phyloP scores from a whole-genome alignment of 352 stramenopile genomes.

The Phytophthora pinifolia region DNA sequence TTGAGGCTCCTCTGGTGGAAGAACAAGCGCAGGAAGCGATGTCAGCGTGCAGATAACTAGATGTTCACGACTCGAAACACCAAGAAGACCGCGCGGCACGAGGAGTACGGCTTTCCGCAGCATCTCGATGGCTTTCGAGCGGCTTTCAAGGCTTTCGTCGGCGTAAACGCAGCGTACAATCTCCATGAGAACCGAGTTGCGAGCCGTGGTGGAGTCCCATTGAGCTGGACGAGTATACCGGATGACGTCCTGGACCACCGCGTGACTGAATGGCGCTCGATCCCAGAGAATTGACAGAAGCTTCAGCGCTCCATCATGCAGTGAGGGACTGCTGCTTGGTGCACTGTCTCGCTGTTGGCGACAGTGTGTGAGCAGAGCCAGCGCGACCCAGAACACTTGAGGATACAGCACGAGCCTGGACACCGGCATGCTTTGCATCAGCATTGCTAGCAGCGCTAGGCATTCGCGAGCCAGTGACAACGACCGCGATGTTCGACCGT shows the following conservation, averaged over 20 bases:
- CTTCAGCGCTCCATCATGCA: constrained; percentile 35
- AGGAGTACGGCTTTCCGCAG: constrained; percentile 26
- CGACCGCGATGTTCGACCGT: constrained; percentile 7
- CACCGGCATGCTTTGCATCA: constrained; percentile 51
- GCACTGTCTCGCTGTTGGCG: constrained; percentile 17
- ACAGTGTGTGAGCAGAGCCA: constrained; percentile 69
- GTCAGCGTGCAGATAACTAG: constrained; percentile 43
- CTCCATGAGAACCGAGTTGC: constrained; percentile 49
- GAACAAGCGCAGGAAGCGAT: constrained; percentile 34
- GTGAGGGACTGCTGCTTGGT: constrained; percentile 3
- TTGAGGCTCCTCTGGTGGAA: constrained; percentile 9
- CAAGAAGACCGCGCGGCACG: constrained; percentile 37
- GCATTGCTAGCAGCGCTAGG: constrained; percentile 35
- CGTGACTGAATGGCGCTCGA: constrained; percentile 50
- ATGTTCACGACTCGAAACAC: constrained; percentile 36
- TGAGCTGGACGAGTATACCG: constrained; percentile 48
- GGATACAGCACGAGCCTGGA: constrained; percentile 66
- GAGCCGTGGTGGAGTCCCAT: constrained; percentile 34
- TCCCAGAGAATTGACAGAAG: constrained; percentile 46
- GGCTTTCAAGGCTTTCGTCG: constrained; percentile 6
- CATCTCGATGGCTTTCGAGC: constrained; percentile 22
- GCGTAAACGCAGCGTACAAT: constrained; percentile 41
- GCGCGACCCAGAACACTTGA: constrained; percentile 71
- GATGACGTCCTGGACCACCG: constrained; percentile 47
- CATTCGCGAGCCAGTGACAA: constrained; percentile 47